Evolutionary conservation across 176 grass and related monocot genomes (phyloP).

Genomic region (Oryza rufipogon): DNA sequence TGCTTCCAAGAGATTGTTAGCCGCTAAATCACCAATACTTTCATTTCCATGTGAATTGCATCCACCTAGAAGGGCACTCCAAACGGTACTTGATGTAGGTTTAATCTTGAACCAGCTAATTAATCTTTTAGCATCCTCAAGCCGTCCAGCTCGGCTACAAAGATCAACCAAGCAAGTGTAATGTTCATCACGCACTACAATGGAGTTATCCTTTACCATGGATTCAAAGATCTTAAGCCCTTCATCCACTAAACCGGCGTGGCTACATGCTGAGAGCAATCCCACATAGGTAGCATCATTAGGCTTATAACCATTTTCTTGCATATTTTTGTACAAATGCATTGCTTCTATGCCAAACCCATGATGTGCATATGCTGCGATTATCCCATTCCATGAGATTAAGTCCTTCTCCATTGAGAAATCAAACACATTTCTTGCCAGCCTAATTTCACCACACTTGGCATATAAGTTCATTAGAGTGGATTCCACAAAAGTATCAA

Average conservation of each 20-base stretch:
- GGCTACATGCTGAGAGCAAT: constrained; percentile 83
- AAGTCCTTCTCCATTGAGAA: constrained; percentile 60
- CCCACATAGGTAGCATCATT: constrained; percentile 85
- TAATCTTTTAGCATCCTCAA: constrained; percentile 65
- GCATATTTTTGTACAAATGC: constrained; percentile 62
- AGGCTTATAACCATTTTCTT: constrained; percentile 61
- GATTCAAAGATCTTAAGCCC: constrained; percentile 72
- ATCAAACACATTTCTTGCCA: constrained; percentile 70
- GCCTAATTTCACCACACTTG: constrained; percentile 77
- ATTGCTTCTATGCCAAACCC: constrained; percentile 67
- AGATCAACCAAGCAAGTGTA: constrained; percentile 80
- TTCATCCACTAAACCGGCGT: constrained; percentile 69
- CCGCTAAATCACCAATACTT: constrained; percentile 64
- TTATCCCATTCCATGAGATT: constrained; percentile 81
- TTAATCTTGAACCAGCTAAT: constrained; percentile 61
- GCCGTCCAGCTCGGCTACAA: constrained; percentile 69
- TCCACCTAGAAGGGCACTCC: constrained; percentile 75
- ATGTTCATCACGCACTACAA: constrained; percentile 70
- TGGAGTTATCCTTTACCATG: constrained; percentile 60
- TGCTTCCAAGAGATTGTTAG: constrained; percentile 67
- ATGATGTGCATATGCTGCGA: constrained; percentile 75
- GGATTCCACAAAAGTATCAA: constrained; percentile 62
- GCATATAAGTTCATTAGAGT: constrained; percentile 65
- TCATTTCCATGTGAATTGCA: constrained; percentile 72
- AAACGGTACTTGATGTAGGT: constrained; percentile 51